Conservation (phyloP, 345 rosid species). For the Physaria fendleri region DNA sequence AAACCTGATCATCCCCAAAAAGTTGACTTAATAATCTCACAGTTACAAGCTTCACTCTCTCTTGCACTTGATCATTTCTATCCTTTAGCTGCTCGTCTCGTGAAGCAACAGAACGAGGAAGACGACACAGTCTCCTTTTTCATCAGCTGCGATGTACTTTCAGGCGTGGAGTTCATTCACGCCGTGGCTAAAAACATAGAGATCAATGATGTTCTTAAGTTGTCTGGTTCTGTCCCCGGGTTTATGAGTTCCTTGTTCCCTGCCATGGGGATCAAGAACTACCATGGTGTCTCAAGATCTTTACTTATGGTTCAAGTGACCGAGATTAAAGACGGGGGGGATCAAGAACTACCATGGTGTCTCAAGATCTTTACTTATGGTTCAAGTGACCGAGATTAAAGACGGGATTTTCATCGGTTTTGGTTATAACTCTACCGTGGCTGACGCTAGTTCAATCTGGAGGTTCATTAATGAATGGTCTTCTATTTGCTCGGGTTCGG, state of each 20-base stretch:
- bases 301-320: slow-evolving; percentile 37
- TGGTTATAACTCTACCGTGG: slow-evolving; percentile 25
- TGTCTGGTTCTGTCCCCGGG: slow-evolving; percentile 18
- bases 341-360: slow-evolving; percentile 15
- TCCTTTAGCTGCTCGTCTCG: slow-evolving; percentile 31
- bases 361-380: slow-evolving; percentile 29
- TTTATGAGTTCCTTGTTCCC: slow-evolving; percentile 26
- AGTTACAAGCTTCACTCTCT: slow-evolving; percentile 20
- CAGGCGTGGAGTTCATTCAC: slow-evolving; percentile 30
- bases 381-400: slow-evolving; percentile 33
- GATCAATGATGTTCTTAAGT: slow-evolving; percentile 4
- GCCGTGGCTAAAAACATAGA: slow-evolving; percentile 14
- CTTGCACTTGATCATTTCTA: slow-evolving; percentile 15
- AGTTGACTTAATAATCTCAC: background rate
- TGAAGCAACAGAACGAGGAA: slow-evolving; percentile 2
- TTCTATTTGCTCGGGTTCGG: slow-evolving; percentile 25
- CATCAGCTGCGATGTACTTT: slow-evolving; percentile 20
- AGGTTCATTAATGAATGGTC: slow-evolving; percentile 41
- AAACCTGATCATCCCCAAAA: background rate
- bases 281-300: slow-evolving; percentile 22
- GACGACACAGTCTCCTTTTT: slow-evolving; percentile 20
- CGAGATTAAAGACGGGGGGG: slow-evolving; percentile 32
- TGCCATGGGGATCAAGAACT: slow-evolving; percentile 19
- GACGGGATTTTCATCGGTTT: slow-evolving; percentile 38
- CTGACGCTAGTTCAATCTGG: slow-evolving; percentile 35